Conservation (phyloP, 345 rosid species). For the Tarenaya hassleriana region DNA sequence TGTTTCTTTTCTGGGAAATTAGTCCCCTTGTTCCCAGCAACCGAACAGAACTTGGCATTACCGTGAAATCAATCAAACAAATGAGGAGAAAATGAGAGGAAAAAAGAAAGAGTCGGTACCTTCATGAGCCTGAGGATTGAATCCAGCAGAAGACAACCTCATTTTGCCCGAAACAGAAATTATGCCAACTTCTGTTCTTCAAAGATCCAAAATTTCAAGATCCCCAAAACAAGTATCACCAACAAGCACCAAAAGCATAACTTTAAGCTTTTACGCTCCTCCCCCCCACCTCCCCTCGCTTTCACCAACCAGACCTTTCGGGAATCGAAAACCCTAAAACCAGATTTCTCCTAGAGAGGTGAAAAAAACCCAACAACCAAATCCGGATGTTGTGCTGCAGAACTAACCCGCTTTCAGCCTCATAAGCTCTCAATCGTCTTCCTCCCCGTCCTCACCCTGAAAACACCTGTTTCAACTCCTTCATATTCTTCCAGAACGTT, state of each 20-base stretch:
- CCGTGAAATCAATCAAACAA: too few relatives aligned
- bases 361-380: slow-evolving; percentile 38
- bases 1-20: not conserved
- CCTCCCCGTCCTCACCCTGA: too few relatives aligned
- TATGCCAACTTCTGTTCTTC: slow-evolving; percentile 28
- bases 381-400: slow-evolving; percentile 50
- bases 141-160: slow-evolving; percentile 92
- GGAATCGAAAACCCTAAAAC: slow-evolving; percentile 19
- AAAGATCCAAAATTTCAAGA: slow-evolving; percentile 38
- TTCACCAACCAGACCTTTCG: too few relatives aligned
- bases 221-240: slow-evolving; percentile 21
- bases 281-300: too few relatives aligned
- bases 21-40: too few relatives aligned
- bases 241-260: slow-evolving; percentile 23
- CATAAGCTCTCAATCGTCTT: slow-evolving; percentile 45
- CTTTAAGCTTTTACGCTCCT: too few relatives aligned
- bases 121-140: slow-evolving; percentile 76
- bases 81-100: too few relatives aligned
- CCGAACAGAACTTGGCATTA: too few relatives aligned
- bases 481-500: not conserved
- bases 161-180: slow-evolving; percentile 29
- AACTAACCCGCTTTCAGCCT: slow-evolving; percentile 42
- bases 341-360: not conserved
- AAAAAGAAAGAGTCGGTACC: slow-evolving; percentile 36
- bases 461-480: too few relatives aligned